Evolutionary conservation across 177 flowering plant genomes (phyloP).

Genomic region (Vitis hybrid): DNA sequence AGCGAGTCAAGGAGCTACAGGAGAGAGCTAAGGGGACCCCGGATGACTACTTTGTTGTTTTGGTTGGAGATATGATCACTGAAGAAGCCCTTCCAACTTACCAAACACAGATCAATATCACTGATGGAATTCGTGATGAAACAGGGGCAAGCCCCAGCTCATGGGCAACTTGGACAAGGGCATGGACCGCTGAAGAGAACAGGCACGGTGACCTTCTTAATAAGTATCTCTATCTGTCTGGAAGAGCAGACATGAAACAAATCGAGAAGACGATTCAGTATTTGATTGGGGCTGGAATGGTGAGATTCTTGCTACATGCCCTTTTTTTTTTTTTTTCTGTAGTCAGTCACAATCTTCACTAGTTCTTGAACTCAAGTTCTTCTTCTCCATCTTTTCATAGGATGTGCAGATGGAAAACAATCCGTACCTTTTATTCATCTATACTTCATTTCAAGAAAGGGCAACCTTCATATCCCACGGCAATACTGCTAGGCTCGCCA

Average conservation of each 20-base stretch:
- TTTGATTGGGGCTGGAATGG: conserved; percentile 52
- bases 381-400: neutral
- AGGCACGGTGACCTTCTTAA: conserved; percentile 54
- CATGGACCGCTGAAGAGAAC: conserved; percentile 57
- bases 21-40: conserved; percentile 41
- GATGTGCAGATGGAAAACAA: no score
- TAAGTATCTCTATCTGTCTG: conserved; percentile 41
- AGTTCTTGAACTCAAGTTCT: no score
- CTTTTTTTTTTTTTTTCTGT: no score
- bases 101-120: conserved; percentile 45
- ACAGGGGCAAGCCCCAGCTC: conserved; percentile 53
- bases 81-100: conserved; percentile 50
- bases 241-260: conserved; percentile 48
- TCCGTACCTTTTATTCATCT: no score
- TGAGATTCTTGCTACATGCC: conserved; percentile 10
- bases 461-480: conserved; percentile 12
- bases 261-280: conserved; percentile 50
- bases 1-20: conserved; percentile 34
- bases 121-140: conserved; percentile 53
- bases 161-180: conserved; percentile 51
- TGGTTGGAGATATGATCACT: conserved; percentile 47
- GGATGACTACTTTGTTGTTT: conserved; percentile 50
- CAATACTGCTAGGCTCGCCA: conserved; percentile 9
- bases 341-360: no score
- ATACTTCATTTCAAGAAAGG: conserved; percentile 11